phyloP scores from a whole-genome alignment of 495 filamentous ascomycete species.

The Aspergillus wentii region DNA sequence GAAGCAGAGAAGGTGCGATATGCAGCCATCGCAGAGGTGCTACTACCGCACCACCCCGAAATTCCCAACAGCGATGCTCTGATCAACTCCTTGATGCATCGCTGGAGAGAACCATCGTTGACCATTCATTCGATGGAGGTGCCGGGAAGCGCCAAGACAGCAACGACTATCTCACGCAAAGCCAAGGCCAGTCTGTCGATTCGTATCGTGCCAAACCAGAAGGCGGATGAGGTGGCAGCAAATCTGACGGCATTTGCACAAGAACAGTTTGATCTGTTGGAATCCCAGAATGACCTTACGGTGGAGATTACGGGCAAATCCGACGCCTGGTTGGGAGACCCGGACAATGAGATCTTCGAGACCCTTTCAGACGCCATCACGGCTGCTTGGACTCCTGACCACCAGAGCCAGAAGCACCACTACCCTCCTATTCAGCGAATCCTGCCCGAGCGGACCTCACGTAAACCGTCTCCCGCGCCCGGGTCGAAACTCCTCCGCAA shows the following conservation, averaged over 20 bases:
- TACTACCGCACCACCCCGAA: conserved; percentile 66
- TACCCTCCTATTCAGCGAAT: conserved; percentile 22
- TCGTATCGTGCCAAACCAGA: conserved; percentile 89
- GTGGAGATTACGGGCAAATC: conserved; percentile 87
- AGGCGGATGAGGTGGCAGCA: conserved; percentile 65
- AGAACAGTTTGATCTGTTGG: conserved; percentile 65
- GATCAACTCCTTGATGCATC: conserved; percentile 76
- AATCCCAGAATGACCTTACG: conserved; percentile 73
- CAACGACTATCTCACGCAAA: conserved; percentile 79
- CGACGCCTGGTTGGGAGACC: conserved; percentile 94
- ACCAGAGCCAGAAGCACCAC: conserved; percentile 23
- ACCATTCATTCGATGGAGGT: conserved; percentile 93
- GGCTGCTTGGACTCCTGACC: conserved; percentile 60
- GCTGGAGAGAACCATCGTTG: conserved; percentile 93
- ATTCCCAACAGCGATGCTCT: conserved; percentile 62
- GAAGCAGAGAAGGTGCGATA: conserved; percentile 76
- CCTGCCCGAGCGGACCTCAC: conserved; percentile 9
- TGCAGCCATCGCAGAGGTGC: conserved; percentile 69
- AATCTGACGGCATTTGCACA: conserved; percentile 62
- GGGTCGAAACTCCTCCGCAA: conserved; percentile 24
- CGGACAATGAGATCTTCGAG: conserved; percentile 82
- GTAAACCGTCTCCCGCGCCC: conserved; percentile 6
- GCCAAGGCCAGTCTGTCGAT: conserved; percentile 84
- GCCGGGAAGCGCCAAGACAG: conserved; percentile 44
- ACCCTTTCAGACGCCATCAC: conserved; percentile 84